Evolutionary conservation across 768 basidiomycete species (phyloP), one percentile per base, ranked within the genome.

Genomic region (Trametes punicea): DNA sequence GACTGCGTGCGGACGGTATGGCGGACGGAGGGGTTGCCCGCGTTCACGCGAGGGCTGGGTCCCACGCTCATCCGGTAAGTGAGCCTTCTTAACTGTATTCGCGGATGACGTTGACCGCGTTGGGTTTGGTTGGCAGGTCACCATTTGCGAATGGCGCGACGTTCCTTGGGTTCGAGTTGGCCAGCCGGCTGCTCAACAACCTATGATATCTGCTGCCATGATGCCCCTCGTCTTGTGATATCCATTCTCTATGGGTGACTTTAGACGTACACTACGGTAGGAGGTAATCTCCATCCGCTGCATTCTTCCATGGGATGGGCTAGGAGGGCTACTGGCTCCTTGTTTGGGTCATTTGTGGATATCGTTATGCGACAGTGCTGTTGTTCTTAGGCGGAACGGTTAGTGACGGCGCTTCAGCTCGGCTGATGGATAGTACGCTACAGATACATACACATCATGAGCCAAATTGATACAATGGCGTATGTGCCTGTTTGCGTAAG

Each of bases 101-200:
- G 36, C n/a, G 11, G 10, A 47, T 18, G 20, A 29, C 6, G 18
- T 20, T 40, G 20, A 30, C 39, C 8, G 9, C n/a, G n/a, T n/a
- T 36, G 13, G 34, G 34, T 2, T 36, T 27, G 15, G 21, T 11
- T 55, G 40, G 16, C 50, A 94, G 92, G 64, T 94, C 92, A 2
- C 95, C 94, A 0, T 96, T 97, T 65, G 95, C 95, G 10, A 98
- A 98, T 64, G 96, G 94, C 18, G 93, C 93, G 1, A 98, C 96
- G 0, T 98, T 98, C 80, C 82, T 96, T 54, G 94, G 92, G 1
- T 98, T 94, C 65, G 96, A 98, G 77, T 78, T 98, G 74, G 92
- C 91, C 40, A 93, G 84, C 73, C 81, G 93, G 42, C 60, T 83
- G 39, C 73, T 90, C 57, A 83, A 82, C 34, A 33, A 30, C 33